Evolutionary conservation across 1,139 yeast species (phyloP).

Genomic region (Candida mesenterica): DNA sequence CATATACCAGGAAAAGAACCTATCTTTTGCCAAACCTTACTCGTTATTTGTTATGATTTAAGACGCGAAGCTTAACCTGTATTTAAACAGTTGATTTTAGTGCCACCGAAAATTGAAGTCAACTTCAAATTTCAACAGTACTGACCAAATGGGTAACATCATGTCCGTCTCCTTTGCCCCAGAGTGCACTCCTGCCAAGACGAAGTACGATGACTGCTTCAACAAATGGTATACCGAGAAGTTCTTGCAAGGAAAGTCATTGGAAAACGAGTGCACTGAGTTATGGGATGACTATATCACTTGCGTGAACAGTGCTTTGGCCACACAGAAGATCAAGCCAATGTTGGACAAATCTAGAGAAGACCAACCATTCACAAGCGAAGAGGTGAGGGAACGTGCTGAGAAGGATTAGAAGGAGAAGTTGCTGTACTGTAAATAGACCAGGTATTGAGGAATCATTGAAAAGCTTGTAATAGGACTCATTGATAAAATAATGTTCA

Average conservation of each 20-base stretch:
- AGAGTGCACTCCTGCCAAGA: constrained; percentile 86
- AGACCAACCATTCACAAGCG: constrained; percentile 73
- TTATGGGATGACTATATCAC: constrained; percentile 84
- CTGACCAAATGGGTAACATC: constrained; percentile 80
- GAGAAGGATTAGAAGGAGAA: constrained; percentile 8
- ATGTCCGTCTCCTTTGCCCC: constrained; percentile 97
- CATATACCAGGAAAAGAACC: too few relatives aligned
- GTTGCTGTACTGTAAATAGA: constrained; percentile 1
- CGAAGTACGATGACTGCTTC: constrained; percentile 87
- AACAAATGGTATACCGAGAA: constrained; percentile 95
- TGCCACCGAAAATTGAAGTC: too few relatives aligned
- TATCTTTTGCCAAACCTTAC: too few relatives aligned
- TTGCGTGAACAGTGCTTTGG: constrained; percentile 75
- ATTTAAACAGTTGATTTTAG: too few relatives aligned
- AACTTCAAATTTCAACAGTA: not conserved
- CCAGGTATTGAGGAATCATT: not conserved
- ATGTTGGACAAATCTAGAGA: constrained; percentile 88
- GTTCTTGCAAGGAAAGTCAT: constrained; percentile 66
- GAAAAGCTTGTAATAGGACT: too few relatives aligned
- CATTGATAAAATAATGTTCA: too few relatives aligned
- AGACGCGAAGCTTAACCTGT: too few relatives aligned
- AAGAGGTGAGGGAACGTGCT: constrained; percentile 30
- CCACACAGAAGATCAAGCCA: constrained; percentile 71
- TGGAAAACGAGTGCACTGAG: constrained; percentile 85
- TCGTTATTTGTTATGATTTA: too few relatives aligned